Conservation (phyloP, 2,329 filamentous ascomycete genomes). For the Cladobotryum mycophilum region DNA sequence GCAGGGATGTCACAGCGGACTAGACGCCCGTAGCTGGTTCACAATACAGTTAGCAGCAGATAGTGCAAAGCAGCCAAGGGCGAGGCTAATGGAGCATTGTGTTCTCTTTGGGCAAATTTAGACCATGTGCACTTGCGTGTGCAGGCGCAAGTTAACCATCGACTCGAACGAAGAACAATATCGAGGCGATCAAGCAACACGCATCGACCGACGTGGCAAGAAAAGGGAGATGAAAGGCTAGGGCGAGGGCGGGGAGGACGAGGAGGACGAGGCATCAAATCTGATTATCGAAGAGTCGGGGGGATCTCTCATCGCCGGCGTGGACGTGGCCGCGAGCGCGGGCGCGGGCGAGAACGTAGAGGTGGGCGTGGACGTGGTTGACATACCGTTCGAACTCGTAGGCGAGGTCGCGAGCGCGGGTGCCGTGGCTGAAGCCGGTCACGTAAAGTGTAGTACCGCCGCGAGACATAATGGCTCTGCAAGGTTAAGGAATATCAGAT, state of each 20-base stretch:
- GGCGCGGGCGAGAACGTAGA: slow-evolving; percentile 28
- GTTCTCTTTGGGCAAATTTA: slow-evolving; percentile 3
- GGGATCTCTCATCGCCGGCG: slow-evolving; percentile 21
- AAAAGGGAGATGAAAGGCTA: slow-evolving; percentile 16
- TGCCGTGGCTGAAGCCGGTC: slow-evolving; percentile 98
- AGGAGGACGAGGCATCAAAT: slow-evolving; percentile 17
- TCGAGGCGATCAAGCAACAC: slow-evolving; percentile 22
- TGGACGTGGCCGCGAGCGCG: slow-evolving; percentile 32
- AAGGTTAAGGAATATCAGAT: slow-evolving; percentile 1
- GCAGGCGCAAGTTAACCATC: slow-evolving; percentile 18
- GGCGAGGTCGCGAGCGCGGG: slow-evolving; percentile 96
- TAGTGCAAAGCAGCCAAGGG: slow-evolving; percentile 11
- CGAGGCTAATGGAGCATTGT: slow-evolving; percentile 8
- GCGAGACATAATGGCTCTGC: slow-evolving; percentile 66
- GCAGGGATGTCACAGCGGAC: slow-evolving; percentile 98
- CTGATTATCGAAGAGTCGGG: slow-evolving; percentile 19
- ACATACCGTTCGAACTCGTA: slow-evolving; percentile 99
- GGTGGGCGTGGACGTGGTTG: slow-evolving; percentile 42
- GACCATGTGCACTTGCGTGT: slow-evolving; percentile 14
- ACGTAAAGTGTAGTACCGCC: slow-evolving; percentile 94
- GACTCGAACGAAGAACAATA: slow-evolving; percentile 21
- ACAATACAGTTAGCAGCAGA: slow-evolving; percentile 36
- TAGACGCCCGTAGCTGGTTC: slow-evolving; percentile 81
- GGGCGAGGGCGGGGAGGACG: slow-evolving; percentile 22
- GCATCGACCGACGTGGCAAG: slow-evolving; percentile 21